These are phyloP conservation scores for Coemansia sp. DNA, from an alignment of 192 early-diverging fungal species.

Conservation along the genomic window DNA sequence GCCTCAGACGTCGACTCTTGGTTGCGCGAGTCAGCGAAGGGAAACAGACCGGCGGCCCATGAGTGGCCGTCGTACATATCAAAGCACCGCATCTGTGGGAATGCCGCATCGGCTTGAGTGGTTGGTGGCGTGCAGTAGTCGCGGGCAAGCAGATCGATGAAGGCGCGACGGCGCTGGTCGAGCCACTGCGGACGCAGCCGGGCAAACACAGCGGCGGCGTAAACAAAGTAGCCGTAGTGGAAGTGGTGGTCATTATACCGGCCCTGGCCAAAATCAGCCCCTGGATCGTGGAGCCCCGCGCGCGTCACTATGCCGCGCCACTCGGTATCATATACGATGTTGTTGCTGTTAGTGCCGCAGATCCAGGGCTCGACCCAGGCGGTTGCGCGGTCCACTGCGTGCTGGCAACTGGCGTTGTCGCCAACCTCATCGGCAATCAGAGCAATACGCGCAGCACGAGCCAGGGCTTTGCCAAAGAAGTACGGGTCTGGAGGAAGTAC, in stretches of 20 bases:
- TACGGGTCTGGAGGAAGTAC: conserved; percentile 51
- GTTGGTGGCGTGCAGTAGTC: conserved; percentile 51
- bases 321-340: conserved; percentile 46
- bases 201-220: conserved; percentile 48
- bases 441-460: conserved; percentile 49
- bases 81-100: conserved; percentile 55
- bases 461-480: conserved; percentile 56
- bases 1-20: conserved; percentile 58
- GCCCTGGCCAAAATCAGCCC: conserved; percentile 56
- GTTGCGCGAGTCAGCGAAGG: conserved; percentile 55
- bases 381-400: conserved; percentile 13
- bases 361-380: conserved; percentile 50
- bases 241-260: conserved; percentile 61
- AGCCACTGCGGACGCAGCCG: conserved; percentile 45
- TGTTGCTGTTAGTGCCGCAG: conserved; percentile 28
- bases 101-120: conserved; percentile 6
- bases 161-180: conserved; percentile 2
- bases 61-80: conserved; percentile 64
- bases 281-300: conserved; percentile 30
- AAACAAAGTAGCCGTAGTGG: conserved; percentile 61
- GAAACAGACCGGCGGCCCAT: conserved; percentile 58
- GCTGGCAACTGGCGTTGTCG: conserved; percentile 22
- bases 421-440: conserved; percentile 56
- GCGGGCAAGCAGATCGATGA: conserved; percentile 38
- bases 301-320: conserved; percentile 49